Evolutionary conservation across 108 stramenopile species (phyloP).

Genomic region (Skeletonema potamos): DNA sequence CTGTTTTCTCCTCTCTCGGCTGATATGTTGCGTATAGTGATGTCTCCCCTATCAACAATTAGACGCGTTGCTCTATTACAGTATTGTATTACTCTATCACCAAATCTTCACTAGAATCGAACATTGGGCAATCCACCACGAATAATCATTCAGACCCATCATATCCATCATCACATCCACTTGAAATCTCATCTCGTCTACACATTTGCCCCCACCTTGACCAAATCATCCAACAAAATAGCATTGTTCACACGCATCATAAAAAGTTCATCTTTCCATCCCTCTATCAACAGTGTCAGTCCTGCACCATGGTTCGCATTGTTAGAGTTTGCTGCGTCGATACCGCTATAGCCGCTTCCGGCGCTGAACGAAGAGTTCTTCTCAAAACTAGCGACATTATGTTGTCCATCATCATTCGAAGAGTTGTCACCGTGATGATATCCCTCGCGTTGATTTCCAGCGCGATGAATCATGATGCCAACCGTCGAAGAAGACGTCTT

Average conservation of each 20-base stretch:
- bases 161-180: too few relatives aligned
- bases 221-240: conserved; percentile 46
- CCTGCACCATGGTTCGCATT: background rate
- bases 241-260: conserved; percentile 47
- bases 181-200: too few relatives aligned
- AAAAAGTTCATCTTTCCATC: conserved; percentile 35
- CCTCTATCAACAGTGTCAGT: conserved; percentile 23
- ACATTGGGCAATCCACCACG: too few relatives aligned
- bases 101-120: too few relatives aligned
- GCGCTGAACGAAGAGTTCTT: background rate
- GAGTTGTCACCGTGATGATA: background rate
- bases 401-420: too few relatives aligned
- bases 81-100: too few relatives aligned
- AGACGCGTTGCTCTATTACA: too few relatives aligned
- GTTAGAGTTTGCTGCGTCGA: background rate
- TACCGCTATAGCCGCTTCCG: background rate
- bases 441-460: background rate
- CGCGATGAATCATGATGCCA: background rate
- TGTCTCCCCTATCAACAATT: too few relatives aligned
- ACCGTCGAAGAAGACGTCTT: background rate
- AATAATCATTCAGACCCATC: too few relatives aligned
- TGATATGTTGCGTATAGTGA: too few relatives aligned
- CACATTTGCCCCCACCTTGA: conserved; percentile 33
- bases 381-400: background rate
- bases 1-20: too few relatives aligned